phyloP scores from a whole-genome alignment of 2,329 filamentous ascomycete genomes.

The Alternaria dauci region DNA sequence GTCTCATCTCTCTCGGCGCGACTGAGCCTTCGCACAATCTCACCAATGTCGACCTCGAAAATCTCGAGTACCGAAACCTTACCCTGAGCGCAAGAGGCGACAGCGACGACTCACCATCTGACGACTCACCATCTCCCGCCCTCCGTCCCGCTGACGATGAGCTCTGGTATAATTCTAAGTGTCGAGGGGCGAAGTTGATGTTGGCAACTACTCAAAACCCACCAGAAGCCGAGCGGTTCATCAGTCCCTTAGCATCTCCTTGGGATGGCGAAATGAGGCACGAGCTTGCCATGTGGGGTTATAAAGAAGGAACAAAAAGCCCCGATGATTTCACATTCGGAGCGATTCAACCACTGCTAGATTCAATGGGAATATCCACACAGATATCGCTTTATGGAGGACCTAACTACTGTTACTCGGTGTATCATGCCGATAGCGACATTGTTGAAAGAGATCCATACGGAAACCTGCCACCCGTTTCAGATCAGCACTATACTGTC shows the following conservation, averaged over 20 bases:
- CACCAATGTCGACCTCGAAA: not conserved
- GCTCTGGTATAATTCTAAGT: not conserved
- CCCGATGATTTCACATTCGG: too few species aligned
- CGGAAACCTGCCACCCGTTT: too few species aligned
- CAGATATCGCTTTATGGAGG: too few species aligned
- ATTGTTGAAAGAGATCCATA: too few species aligned
- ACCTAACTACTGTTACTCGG: too few species aligned
- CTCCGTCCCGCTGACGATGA: not conserved
- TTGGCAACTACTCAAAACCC: not conserved
- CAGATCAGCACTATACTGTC: too few species aligned
- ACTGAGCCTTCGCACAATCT: not conserved
- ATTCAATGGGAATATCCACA: too few species aligned
- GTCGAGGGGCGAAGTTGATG: not conserved
- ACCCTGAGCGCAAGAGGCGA: not conserved
- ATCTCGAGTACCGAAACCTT: not conserved
- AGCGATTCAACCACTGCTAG: too few species aligned
- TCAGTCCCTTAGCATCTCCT: not conserved
- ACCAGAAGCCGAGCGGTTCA: not conserved
- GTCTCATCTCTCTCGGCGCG: not conserved
- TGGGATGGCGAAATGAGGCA: not conserved
- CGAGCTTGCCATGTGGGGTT: constrained; percentile 1
- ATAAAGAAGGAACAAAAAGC: too few species aligned
- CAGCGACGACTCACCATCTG: not conserved
- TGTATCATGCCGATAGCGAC: too few species aligned
- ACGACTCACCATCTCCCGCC: too few species aligned